Base-by-base conservation (phyloP, 2,329 filamentous ascomycete genomes). In the Alternaria sp. region DNA sequence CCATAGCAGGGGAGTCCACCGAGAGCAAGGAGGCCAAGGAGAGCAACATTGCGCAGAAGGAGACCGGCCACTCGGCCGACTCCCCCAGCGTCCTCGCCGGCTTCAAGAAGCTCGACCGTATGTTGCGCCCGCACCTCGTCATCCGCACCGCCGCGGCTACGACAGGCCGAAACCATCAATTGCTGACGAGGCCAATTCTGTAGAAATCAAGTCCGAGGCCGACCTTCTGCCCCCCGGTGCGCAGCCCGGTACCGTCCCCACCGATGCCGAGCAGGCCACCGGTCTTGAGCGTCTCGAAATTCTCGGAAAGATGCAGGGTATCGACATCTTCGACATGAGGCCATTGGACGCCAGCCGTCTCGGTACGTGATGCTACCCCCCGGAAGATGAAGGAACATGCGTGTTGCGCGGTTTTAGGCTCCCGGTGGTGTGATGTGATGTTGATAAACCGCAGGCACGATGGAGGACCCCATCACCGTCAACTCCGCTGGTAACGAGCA, bases 221-320 rank as follows among this genome's bases (percentile, higher is more conserved):
- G 95, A 99, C 81, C 92, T 99, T 62, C 72, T 96, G 69, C 87
- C 91, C 67, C 92, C 93, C 34, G 95, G 95, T 85, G 93, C 91
- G 74, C 81, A 87, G 74, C 84, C 89, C 68, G 94, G 95, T 79
- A 92, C 91, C 80, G 85, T 99, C 71, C 93, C 95, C 70, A 96
- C 92, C 83, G 95, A 99, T 83, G 82, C 97, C 79, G 93, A 98
- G 82, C 95, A 99, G 83, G 85, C 95, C 62, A 98, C 95, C 74
- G 95, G 95, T 92, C 87, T 98, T 63, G 95, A 99, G 87, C 94
- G 95, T 88, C 88, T 99, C 74, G 95, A 99, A 84, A 95, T 99
- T 78, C 87, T 99, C 80, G 95, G 95, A 84, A 99, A 99, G 89
- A 97, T 98, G 91, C 93, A 98, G 86, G 94, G 95, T 71, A 85